phyloP scores from a whole-genome alignment of 2,329 filamentous ascomycete species.

The Pseudocercospora fuligena region DNA sequence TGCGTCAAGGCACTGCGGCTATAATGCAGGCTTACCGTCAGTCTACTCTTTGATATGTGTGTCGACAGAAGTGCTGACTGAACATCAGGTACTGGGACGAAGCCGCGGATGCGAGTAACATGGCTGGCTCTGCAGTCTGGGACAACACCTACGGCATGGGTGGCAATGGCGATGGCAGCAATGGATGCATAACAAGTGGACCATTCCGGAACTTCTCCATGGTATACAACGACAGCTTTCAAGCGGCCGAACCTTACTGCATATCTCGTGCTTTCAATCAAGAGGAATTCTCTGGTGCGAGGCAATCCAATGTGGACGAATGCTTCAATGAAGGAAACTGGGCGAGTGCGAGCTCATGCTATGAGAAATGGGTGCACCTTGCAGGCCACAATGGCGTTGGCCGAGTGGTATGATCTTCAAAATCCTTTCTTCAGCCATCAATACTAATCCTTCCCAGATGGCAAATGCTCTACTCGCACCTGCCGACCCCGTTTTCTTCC shows the following conservation, averaged over 20 bases:
- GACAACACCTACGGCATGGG: constrained; percentile 26
- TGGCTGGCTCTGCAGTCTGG: constrained; percentile 26
- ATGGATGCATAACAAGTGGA: constrained; percentile 24
- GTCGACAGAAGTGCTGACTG: neutral
- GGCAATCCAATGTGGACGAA: constrained; percentile 22
- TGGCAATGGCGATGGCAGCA: constrained; percentile 17
- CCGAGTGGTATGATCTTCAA: constrained; percentile 13
- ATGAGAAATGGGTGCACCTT: constrained; percentile 28
- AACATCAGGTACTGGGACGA: constrained; percentile 28
- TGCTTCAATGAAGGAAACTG: constrained; percentile 24
- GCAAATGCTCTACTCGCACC: constrained; percentile 30
- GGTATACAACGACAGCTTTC: constrained; percentile 17
- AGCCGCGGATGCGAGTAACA: constrained; percentile 24
- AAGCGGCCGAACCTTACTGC: constrained; percentile 18
- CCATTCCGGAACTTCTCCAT: constrained; percentile 28
- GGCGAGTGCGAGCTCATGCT: constrained; percentile 26
- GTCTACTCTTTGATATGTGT: neutral
- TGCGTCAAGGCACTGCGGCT: constrained; percentile 28
- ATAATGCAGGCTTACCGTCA: constrained; percentile 26
- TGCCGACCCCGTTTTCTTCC: constrained; percentile 31
- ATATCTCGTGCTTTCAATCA: constrained; percentile 23
- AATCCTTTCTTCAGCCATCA: neutral
- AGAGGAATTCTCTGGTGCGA: constrained; percentile 19
- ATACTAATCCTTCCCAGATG: constrained; percentile 22
- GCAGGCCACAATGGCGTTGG: constrained; percentile 29